These are phyloP conservation scores for Calocera cornea DNA, from an alignment of 768 basidiomycete species.

Conservation along the genomic window DNA sequence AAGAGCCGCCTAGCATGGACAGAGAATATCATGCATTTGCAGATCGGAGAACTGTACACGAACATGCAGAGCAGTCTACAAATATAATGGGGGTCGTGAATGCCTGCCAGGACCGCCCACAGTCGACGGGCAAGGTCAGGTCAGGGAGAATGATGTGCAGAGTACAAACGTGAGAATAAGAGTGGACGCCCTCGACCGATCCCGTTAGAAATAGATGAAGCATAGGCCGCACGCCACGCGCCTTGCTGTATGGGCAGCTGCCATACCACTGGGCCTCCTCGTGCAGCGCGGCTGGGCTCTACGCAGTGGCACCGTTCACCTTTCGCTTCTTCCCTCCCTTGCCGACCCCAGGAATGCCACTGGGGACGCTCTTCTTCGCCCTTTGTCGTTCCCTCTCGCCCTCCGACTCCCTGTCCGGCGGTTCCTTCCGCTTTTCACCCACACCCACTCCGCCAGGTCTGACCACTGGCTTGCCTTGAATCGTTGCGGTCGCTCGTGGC, in stretches of 20 bases:
- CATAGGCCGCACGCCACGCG: neutral
- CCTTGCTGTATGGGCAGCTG: neutral
- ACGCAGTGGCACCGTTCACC: neutral
- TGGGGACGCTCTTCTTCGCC: neutral
- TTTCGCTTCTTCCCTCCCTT: neutral
- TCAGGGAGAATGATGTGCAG: neutral
- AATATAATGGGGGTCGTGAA: neutral
- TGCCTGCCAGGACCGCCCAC: neutral
- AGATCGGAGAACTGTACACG: neutral
- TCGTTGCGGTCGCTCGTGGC: neutral
- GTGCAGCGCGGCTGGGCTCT: neutral
- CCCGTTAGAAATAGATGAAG: neutral
- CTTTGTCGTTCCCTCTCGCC: neutral
- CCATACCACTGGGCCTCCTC: neutral
- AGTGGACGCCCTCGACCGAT: neutral
- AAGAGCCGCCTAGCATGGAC: neutral
- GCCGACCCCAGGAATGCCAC: neutral
- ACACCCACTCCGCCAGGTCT: neutral
- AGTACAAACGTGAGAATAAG: neutral
- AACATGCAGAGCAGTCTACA: constrained; percentile 3
- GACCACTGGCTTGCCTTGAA: neutral
- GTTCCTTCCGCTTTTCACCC: neutral
- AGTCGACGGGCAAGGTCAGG: neutral
- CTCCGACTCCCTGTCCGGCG: neutral
- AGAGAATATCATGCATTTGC: neutral